Evolutionary conservation across 2,329 filamentous ascomycete genomes (phyloP).

Genomic region (Aspergillus fumigatiaffinis): DNA sequence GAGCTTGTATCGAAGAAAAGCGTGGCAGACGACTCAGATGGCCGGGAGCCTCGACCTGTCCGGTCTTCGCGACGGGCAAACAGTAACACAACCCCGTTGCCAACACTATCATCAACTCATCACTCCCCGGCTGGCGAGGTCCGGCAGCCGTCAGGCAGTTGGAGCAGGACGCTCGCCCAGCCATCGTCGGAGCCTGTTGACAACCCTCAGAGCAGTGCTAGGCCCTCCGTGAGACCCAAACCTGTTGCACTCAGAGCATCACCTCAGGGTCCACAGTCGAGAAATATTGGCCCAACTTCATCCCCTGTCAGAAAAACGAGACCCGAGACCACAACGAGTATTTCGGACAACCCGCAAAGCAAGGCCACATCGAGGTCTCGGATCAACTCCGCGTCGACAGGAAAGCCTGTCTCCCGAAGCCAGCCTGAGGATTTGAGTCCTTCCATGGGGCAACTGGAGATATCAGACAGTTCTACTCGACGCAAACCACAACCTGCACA

Average conservation of each 20-base stretch:
- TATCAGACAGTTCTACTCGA: slow-evolving; percentile 20
- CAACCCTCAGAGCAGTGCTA: slow-evolving; percentile 14
- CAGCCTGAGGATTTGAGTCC: slow-evolving; percentile 29
- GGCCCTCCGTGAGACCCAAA: slow-evolving; percentile 37
- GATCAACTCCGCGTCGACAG: slow-evolving; percentile 4
- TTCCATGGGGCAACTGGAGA: slow-evolving; percentile 20
- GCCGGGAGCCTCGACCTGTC: background rate
- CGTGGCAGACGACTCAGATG: background rate
- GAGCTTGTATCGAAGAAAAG: slow-evolving; percentile 1
- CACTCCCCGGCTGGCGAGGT: slow-evolving; percentile 2
- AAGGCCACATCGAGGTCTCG: slow-evolving; percentile 18
- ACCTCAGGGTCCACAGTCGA: slow-evolving; percentile 15
- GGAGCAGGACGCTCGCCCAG: slow-evolving; percentile 9
- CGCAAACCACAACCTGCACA: slow-evolving; percentile 34
- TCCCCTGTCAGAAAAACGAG: background rate
- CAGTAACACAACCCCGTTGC: slow-evolving; percentile 9
- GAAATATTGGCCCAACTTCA: slow-evolving; percentile 1
- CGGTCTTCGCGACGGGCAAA: slow-evolving; percentile 4
- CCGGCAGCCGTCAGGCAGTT: slow-evolving; percentile 5
- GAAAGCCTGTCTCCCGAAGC: slow-evolving; percentile 20
- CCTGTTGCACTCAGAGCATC: slow-evolving; percentile 30
- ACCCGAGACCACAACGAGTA: slow-evolving; percentile 7
- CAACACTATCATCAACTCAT: slow-evolving; percentile 3
- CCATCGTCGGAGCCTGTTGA: slow-evolving; percentile 19
- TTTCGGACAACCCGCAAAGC: slow-evolving; percentile 13